phyloP scores from a whole-genome alignment of 192 early-diverging fungal species.

The Linnemannia zychae region DNA sequence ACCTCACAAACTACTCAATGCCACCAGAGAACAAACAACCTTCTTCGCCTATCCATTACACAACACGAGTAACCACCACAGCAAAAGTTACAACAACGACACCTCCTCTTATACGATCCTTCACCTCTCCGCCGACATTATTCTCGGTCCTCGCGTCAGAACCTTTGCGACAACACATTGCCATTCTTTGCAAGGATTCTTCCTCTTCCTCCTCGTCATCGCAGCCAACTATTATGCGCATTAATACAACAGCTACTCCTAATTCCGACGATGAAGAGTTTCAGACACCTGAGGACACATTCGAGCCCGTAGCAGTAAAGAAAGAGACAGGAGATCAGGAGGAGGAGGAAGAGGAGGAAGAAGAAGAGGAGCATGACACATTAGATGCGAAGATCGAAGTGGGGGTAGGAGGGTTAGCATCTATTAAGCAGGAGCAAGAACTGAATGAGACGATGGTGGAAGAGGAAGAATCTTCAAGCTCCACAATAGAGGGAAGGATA shows the following conservation, averaged over 20 bases:
- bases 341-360: not conserved
- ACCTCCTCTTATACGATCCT: not conserved
- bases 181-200: conserved; percentile 9
- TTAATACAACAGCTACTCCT: not conserved
- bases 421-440: not conserved
- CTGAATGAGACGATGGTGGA: not conserved
- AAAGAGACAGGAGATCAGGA: not conserved
- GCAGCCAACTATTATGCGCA: conserved; percentile 14
- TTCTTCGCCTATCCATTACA: not conserved
- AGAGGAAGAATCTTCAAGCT: no score
- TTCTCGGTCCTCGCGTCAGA: conserved; percentile 17
- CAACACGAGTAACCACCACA: not conserved
- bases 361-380: not conserved
- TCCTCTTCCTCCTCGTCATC: not conserved
- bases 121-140: conserved; percentile 9
- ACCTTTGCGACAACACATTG: conserved; percentile 32
- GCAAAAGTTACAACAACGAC: not conserved
- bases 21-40: conserved; percentile 14
- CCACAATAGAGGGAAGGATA: not conserved
- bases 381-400: not conserved
- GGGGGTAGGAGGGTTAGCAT: not conserved
- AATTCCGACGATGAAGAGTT: not conserved
- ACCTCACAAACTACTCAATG: not conserved
- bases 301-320: not conserved
- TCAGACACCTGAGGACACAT: not conserved